phyloP scores from a whole-genome alignment of 192 early-diverging fungal species.

The Backusella mclennaniae region DNA sequence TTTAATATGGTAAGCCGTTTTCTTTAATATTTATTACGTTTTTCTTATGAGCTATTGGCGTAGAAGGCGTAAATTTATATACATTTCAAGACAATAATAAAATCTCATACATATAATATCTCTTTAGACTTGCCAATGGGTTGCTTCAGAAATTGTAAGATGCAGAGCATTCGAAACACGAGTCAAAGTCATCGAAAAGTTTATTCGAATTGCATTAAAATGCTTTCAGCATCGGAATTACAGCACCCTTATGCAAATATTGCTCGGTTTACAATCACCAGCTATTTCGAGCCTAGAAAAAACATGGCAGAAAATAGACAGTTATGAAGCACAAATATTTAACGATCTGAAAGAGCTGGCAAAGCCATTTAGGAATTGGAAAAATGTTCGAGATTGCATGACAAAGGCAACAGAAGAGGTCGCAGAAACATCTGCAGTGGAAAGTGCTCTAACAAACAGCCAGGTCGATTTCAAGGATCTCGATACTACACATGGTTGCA shows the following conservation, averaged over 20 bases:
- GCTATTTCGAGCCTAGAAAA: conserved; percentile 48
- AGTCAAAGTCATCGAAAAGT: conserved; percentile 58
- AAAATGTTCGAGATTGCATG: conserved; percentile 57
- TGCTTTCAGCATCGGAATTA: conserved; percentile 61
- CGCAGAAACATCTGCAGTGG: conserved; percentile 37
- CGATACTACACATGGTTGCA: conserved; percentile 43
- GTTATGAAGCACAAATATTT: conserved; percentile 45
- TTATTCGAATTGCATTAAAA: conserved; percentile 62
- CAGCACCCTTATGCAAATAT: conserved; percentile 57
- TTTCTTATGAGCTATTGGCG: neutral
- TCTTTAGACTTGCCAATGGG: conserved; percentile 50
- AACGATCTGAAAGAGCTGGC: conserved; percentile 50
- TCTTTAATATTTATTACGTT: neutral
- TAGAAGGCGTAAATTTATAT: neutral
- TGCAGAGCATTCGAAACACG: conserved; percentile 41
- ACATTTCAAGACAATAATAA: neutral
- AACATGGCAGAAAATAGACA: conserved; percentile 52
- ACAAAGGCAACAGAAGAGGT: conserved; percentile 47
- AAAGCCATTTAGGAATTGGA: conserved; percentile 55
- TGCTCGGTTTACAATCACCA: conserved; percentile 56
- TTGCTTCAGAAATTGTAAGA: conserved; percentile 54
- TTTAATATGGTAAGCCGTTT: conserved; percentile 24
- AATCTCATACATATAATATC: neutral
- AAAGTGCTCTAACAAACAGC: conserved; percentile 25
- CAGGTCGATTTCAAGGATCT: conserved; percentile 12